Conservation (phyloP, 2,329 filamentous ascomycete genomes). For the Stylonectria norvegica region DNA sequence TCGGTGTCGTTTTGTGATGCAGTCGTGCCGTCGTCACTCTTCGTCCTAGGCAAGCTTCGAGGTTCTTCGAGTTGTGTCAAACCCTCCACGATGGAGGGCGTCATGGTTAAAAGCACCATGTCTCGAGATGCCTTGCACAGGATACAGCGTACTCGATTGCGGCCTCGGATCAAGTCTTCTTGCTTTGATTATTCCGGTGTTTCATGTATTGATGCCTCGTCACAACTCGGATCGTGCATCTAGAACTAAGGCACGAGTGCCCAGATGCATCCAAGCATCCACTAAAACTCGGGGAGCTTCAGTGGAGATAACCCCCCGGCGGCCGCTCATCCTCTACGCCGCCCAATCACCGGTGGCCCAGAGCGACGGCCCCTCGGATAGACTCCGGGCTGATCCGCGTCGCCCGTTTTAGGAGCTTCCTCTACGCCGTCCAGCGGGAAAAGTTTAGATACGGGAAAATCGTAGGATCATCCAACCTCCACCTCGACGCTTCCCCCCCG, state of each 20-base stretch:
- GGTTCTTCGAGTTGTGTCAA: constrained; percentile 37
- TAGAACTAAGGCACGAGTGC: no score
- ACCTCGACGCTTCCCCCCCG: constrained; percentile 17
- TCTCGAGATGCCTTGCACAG: background rate
- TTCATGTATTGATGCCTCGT: no score
- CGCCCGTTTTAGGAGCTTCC: constrained; percentile 5
- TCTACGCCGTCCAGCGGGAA: constrained; percentile 18
- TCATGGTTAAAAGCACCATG: constrained; percentile 81
- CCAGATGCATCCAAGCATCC: background rate
- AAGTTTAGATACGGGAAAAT: constrained; percentile 27
- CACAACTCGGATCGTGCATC: no score
- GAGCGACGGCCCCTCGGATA: constrained; percentile 7
- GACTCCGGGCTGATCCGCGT: constrained; percentile 19
- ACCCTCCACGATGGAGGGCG: constrained; percentile 62
- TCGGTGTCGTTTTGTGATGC: constrained; percentile 30
- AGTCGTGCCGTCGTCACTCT: constrained; percentile 15
- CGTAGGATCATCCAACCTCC: constrained; percentile 15
- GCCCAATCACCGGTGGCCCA: constrained; percentile 11
- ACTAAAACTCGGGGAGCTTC: background rate
- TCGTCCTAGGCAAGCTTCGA: constrained; percentile 9
- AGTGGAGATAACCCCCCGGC: background rate
- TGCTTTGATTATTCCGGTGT: no score
- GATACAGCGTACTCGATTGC: no score
- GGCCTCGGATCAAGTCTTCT: no score
- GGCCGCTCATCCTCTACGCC: background rate